phyloP scores from a whole-genome alignment of 2,329 filamentous ascomycete genomes.

The Phialemoniopsis sp. region DNA sequence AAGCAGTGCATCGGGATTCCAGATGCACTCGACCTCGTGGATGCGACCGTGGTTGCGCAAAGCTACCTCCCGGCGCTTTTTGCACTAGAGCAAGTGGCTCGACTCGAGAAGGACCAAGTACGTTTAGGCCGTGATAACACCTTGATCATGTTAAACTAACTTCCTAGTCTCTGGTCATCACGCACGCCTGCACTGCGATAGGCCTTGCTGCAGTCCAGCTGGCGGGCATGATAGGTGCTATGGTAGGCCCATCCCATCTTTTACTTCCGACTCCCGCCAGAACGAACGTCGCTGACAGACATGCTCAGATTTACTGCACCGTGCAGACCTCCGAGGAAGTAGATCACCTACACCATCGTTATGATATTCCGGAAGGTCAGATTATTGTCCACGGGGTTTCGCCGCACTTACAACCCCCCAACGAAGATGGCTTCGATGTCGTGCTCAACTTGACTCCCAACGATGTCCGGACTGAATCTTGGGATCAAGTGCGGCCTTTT shows the following conservation, averaged over 20 bases:
- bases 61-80: not conserved
- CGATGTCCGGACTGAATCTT: too few relatives aligned
- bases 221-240: too few relatives aligned
- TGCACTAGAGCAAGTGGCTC: not conserved
- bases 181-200: not conserved
- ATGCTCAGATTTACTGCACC: not conserved
- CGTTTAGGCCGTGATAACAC: too few relatives aligned
- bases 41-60: not conserved
- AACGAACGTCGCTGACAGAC: too few relatives aligned
- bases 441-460: too few relatives aligned
- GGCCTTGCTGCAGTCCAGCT: conserved; percentile 1
- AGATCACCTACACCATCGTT: not conserved
- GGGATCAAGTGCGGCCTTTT: too few relatives aligned
- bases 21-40: not conserved
- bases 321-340: not conserved
- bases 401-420: too few relatives aligned
- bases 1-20: not conserved
- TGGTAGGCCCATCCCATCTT: too few relatives aligned
- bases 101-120: conserved; percentile 2
- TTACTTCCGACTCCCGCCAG: too few relatives aligned
- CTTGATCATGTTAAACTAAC: too few relatives aligned
- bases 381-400: too few relatives aligned
- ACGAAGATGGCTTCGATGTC: too few relatives aligned
- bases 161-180: conserved; percentile 1
- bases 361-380: not conserved